Base-by-base conservation (phyloP, 768 basidiomycete species). In the Sarcomyxa edulis region DNA sequence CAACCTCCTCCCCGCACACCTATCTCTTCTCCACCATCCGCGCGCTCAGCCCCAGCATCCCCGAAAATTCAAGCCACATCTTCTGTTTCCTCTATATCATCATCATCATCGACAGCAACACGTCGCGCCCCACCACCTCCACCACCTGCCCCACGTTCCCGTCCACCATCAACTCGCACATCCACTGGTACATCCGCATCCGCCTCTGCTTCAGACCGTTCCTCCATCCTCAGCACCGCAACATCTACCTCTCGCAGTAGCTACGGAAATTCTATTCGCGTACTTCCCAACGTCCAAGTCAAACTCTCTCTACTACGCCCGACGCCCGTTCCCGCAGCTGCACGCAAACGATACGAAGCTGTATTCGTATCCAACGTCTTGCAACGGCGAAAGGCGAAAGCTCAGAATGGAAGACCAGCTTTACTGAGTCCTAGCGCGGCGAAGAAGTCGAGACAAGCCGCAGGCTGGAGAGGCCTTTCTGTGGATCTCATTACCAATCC, bases 391-490 rank as follows among this genome's bases (percentile, higher is more conserved):
- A 64, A 58, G 38, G 68, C 64, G 4, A 64, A 66, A 21, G 59
- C 59, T 34, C 46, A 49, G 31, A 60, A 50, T 16, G 57, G 61
- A 7, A 65, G 58, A 14, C 58, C 63, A 2, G 48, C 62, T 3
- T 32, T 60, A 24, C 37, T 64, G 35, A 61, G 61, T 40, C 62
- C 66, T 11, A 42, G 62, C 37, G 57, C 64, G 32, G 49, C 65
- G 11, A 66, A 70, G 44, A 69, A 72, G 30, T 53, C 51, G 27
- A 56, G 79, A 40, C 72, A 78, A 40, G 78, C 82, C 1, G 76
- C 74, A 3, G 86, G 86, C 3, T 90, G 86, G 86, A 65, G 83
- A 30, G 84, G 78, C 7, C 52, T 82, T 27, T 83, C 82, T 1
- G 74, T 85, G 20, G 84, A 86, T 53, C 57, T 81, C 37, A 76